Conservation (phyloP, 1,139 yeast species). For the Protomyces inundatus region DNA sequence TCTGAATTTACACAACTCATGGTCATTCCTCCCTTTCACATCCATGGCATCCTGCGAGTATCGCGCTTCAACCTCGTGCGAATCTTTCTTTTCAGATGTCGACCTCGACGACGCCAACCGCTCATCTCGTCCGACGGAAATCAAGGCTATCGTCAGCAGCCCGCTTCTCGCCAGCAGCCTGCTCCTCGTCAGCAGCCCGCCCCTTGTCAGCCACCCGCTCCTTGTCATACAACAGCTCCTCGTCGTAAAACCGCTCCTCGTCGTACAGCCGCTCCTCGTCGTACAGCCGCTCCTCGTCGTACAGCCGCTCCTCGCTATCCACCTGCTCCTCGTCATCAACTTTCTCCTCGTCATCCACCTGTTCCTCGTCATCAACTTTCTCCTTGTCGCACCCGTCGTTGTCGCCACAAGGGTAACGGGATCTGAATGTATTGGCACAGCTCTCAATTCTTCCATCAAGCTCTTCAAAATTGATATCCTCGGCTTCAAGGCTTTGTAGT, state of each 20-base stretch:
- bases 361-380: slow-evolving; percentile 88
- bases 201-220: slow-evolving; percentile 46
- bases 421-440: no score
- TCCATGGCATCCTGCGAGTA: no score
- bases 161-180: not conserved
- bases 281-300: slow-evolving; percentile 60
- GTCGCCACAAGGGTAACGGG: no score
- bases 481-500: no score
- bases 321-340: slow-evolving; percentile 87
- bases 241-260: slow-evolving; percentile 67
- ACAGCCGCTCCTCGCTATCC: slow-evolving; percentile 68
- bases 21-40: no score
- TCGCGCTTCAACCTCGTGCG: no score
- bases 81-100: no score
- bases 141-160: not conserved
- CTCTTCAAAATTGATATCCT: no score
- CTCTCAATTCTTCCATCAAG: no score
- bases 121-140: not conserved
- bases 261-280: slow-evolving; percentile 58
- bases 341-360: slow-evolving; percentile 87
- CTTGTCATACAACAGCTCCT: slow-evolving; percentile 76
- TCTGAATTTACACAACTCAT: no score
- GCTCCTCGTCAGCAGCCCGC: not conserved
- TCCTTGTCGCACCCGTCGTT: slow-evolving; percentile 63
- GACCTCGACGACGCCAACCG: no score